Conservation (phyloP, 371 early-diverging fungal genomes). For the Thermomucor indicae-seudaticae region DNA sequence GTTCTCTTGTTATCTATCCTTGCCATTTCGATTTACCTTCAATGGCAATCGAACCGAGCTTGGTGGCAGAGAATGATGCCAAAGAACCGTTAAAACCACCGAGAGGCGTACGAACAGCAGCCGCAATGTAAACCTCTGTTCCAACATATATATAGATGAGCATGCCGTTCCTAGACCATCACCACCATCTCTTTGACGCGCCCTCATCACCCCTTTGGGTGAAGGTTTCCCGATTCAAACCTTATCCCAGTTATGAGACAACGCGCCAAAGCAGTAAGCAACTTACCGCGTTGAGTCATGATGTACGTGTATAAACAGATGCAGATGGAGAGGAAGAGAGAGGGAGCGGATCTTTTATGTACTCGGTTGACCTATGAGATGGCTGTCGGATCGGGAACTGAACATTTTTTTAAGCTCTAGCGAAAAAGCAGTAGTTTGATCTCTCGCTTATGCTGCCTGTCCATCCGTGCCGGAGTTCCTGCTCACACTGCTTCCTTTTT, state of each 20-base stretch:
- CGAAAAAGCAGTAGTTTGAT: no score
- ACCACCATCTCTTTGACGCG: background rate
- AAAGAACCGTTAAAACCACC: conserved; percentile 92
- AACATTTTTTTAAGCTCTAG: no score
- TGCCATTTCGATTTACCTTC: conserved; percentile 57
- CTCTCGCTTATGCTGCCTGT: no score
- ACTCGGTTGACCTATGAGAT: no score
- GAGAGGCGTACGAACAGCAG: conserved; percentile 90
- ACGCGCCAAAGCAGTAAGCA: background rate
- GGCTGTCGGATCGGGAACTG: no score
- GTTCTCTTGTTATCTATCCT: background rate
- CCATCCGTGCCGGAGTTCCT: no score
- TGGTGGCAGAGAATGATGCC: conserved; percentile 77
- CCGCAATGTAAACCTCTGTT: conserved; percentile 84
- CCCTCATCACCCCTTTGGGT: background rate
- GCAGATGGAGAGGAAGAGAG: background rate
- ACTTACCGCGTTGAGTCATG: conserved; percentile 11
- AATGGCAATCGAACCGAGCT: conserved; percentile 89
- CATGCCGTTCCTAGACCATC: no score
- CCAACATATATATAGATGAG: background rate
- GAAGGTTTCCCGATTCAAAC: no score
- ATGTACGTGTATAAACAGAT: background rate
- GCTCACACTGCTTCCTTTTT: no score
- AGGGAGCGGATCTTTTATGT: background rate
- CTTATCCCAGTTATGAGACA: background rate